These are phyloP conservation scores for Agroathelia rolfsii DNA, from an alignment of 1,284 basidiomycete genomes.

Conservation along the genomic window DNA sequence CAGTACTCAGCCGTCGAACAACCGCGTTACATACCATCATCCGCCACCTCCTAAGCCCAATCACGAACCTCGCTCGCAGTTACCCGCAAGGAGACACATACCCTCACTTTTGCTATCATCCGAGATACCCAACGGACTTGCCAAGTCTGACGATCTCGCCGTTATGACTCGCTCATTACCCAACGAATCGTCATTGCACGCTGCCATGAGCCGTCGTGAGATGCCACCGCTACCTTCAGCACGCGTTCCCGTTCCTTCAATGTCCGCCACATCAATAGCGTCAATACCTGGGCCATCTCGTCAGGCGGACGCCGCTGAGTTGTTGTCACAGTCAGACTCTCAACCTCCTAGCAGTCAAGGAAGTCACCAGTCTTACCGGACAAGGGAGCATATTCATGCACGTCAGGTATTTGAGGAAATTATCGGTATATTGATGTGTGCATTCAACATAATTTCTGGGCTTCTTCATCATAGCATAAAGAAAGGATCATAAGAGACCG, in stretches of 20 bases:
- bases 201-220: too few species aligned
- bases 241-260: slow-evolving; percentile 13
- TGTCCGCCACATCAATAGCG: slow-evolving; percentile 12
- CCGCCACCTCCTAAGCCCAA: too few species aligned
- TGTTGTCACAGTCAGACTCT: slow-evolving; percentile 1
- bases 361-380: too few species aligned
- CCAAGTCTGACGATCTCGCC: slow-evolving; percentile 6
- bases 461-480: slow-evolving; percentile 34
- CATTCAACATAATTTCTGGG: neutral
- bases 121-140: slow-evolving; percentile 9
- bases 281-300: slow-evolving; percentile 9
- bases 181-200: too few species aligned
- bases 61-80: too few species aligned
- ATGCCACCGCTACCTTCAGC: slow-evolving; percentile 13
- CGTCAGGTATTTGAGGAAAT: slow-evolving; percentile 26
- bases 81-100: slow-evolving; percentile 1
- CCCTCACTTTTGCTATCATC: slow-evolving; percentile 4
- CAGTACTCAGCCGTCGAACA: slow-evolving; percentile 5
- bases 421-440: slow-evolving; percentile 1
- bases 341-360: slow-evolving; percentile 1
- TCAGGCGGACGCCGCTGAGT: slow-evolving; percentile 19
- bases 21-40: neutral
- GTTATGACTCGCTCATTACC: slow-evolving; percentile 6
- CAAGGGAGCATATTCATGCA: slow-evolving; percentile 23
- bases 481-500: slow-evolving; percentile 32